Base-by-base conservation (phyloP, 2,329 filamentous ascomycete genomes). In the Triangularia setosa region DNA sequence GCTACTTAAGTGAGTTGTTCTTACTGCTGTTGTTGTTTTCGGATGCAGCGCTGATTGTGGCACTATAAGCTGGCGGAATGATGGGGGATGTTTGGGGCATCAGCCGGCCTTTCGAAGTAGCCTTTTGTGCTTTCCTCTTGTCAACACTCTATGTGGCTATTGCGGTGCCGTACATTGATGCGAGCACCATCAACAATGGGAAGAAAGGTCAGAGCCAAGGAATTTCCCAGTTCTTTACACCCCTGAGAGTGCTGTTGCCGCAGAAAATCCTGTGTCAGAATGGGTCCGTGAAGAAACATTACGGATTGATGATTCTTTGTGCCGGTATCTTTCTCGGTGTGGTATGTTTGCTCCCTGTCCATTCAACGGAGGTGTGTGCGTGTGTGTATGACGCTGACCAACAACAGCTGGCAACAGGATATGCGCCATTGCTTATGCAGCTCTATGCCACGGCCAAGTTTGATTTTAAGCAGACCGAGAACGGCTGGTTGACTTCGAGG, bases 251-350 rank as follows among this genome's bases (percentile, higher is more conserved):
- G 2, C 83, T 91, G 57, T 75, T 80, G 1, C 87, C 88, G 0
- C 84, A 86, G 67, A 81, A 78, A 57, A 80, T 87, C 70, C 75
- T 81, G 0, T 74, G 86, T 0, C 69, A 71, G 0, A 79, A 81
- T 58, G 88, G 88, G 0, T 77, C 75, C 1, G 69, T 82, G 4
- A 77, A 75, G 58, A 84, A 76, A 18, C 85, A 90, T 67, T 85
- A 85, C 24, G 88, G 89, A 1, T 81, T 89, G 0, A 75, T 89
- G 2, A 83, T 90, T 1, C 81, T 91, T 2, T 88, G 86, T 21
- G 75, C 80, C 0, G 89, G 89, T 1, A 87, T 90, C 1, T 91
- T 90, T 64, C 75, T 89, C 0, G 88, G 85, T 0, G 87, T 91
- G 0, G 81, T 84, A 72, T 71, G 58, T n/a, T 7, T 56, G 16